These are phyloP conservation scores for Chlorociboria aeruginascens DNA, from an alignment of 495 filamentous ascomycete genomes.

Conservation along the genomic window DNA sequence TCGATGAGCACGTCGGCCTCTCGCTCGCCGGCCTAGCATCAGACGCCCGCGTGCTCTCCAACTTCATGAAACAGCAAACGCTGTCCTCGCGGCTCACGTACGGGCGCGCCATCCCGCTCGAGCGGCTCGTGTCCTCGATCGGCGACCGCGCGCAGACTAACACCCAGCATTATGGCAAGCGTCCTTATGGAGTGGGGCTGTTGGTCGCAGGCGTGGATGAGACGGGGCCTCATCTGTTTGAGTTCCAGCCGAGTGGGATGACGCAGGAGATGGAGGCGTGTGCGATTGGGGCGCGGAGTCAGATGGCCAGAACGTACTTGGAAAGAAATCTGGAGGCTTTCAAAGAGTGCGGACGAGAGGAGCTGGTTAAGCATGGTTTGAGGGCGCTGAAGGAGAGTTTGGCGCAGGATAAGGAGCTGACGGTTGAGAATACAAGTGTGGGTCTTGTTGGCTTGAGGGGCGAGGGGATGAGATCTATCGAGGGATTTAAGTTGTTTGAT, in stretches of 20 bases:
- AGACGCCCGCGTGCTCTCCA: constrained; percentile 96
- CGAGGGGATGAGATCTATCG: constrained; percentile 42
- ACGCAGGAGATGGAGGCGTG: constrained; percentile 94
- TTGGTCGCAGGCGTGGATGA: constrained; percentile 91
- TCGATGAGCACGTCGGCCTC: constrained; percentile 91
- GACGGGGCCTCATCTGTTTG: constrained; percentile 86
- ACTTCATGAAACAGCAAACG: constrained; percentile 99
- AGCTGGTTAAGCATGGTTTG: constrained; percentile 82
- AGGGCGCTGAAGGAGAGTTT: constrained; percentile 89
- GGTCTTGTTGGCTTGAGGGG: constrained; percentile 62
- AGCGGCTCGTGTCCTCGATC: constrained; percentile 78
- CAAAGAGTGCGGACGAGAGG: constrained; percentile 56
- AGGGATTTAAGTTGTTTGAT: constrained; percentile 88
- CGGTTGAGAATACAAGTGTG: constrained; percentile 88
- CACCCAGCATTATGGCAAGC: constrained; percentile 94
- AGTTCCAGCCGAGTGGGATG: constrained; percentile 94
- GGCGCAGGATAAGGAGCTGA: constrained; percentile 93
- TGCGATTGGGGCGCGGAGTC: constrained; percentile 87
- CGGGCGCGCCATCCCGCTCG: constrained; percentile 80
- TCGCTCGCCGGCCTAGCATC: constrained; percentile 95
- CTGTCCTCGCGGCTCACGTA: constrained; percentile 91
- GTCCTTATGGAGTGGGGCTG: constrained; percentile 91
- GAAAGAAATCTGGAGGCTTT: constrained; percentile 85
- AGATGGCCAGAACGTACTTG: constrained; percentile 94
- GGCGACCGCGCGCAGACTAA: constrained; percentile 94